Evolutionary conservation across 2,329 filamentous ascomycete genomes (phyloP), one percentile per base, ranked within the genome.

Genomic region (Venturia carpophila): DNA sequence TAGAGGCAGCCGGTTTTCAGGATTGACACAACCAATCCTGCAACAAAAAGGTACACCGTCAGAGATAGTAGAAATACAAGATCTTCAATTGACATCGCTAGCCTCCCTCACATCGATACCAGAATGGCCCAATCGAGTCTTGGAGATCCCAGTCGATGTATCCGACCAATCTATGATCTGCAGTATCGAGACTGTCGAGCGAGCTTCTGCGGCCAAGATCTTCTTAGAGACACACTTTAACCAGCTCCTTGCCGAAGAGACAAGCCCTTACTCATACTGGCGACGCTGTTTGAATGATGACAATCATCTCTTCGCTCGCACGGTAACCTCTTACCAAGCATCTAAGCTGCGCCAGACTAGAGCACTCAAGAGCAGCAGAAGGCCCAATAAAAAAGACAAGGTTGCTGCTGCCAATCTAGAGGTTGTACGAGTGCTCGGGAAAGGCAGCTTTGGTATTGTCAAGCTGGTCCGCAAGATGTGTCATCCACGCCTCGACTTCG

Each of bases 361-460:
- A 7, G 83, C 84, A 0, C 79, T 95, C 71, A 91, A 90, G 70
- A 81, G 84, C 13, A 84, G 82, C 56, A 84, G 83, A 19, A 78
- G 81, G 58, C 45, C 73, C 76, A n/a, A 77, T 79, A 34, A 76
- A 74, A 15, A 75, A 79, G 64, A 80, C 82, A 68, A 79, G 80
- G 79, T 83, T 17, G 80, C 81, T 55, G 73, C 82, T 27, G 83
- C 85, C 10, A 84, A 86, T n/a, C 97, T 93, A 71, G 89, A 96
- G 68, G 81, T 87, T 15, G 77, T 97, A 39, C 90, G 92, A 69
- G 82, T 95, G 21, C 81, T 97, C 5, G 92, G 94, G 0, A 96
- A 94, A 73, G 93, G 94, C 10, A 97, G 92, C 72, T 99, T 97
- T 76, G 93, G 94, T 0, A 87, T 96, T 30, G 94, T 99, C 19